Evolutionary conservation across 768 basidiomycete species (phyloP).

Genomic region (Mycena galericulata): DNA sequence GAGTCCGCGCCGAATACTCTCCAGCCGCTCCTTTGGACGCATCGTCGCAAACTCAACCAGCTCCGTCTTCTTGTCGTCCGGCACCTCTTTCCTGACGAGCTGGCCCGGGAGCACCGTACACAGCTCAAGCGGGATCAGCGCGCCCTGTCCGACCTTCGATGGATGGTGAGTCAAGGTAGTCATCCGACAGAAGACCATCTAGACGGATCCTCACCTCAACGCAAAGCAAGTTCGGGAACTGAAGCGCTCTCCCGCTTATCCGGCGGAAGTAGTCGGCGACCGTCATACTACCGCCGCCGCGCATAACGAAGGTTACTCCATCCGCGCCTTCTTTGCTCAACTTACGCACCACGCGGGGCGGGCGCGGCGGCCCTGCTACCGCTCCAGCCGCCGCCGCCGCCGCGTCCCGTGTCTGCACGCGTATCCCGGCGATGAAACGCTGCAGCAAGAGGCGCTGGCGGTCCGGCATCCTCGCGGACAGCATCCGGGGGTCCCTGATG

Average conservation of each 20-base stretch:
- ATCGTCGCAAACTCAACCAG: slow-evolving; percentile 79
- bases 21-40: slow-evolving; percentile 68
- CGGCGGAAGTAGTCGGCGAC: slow-evolving; percentile 57
- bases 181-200: slow-evolving; percentile 3
- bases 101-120: slow-evolving; percentile 75
- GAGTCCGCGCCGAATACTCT: slow-evolving; percentile 65
- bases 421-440: slow-evolving; percentile 66
- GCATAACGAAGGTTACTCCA: slow-evolving; percentile 65
- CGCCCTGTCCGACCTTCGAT: slow-evolving; percentile 67
- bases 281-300: slow-evolving; percentile 65
- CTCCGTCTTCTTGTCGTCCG: slow-evolving; percentile 70
- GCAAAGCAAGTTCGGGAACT: slow-evolving; percentile 19
- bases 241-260: slow-evolving; percentile 5
- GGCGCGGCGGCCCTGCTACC: slow-evolving; percentile 42
- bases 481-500: slow-evolving; percentile 51
- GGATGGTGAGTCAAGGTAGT: not conserved
- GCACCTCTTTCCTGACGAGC: slow-evolving; percentile 79
- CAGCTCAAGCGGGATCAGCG: slow-evolving; percentile 75
- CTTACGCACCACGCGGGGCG: slow-evolving; percentile 70
- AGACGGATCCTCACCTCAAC: slow-evolving; percentile 57
- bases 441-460: slow-evolving; percentile 67
- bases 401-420: slow-evolving; percentile 57
- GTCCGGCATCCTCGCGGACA: slow-evolving; percentile 60
- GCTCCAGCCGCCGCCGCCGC: slow-evolving; percentile 30
- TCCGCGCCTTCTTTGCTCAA: slow-evolving; percentile 66